Percentiles rank a stretch among this genome's conserved stretches.
Evolutionary conservation across 805 yeast genomes (phyloP).

Genomic region (Barnettozyma californica): DNA sequence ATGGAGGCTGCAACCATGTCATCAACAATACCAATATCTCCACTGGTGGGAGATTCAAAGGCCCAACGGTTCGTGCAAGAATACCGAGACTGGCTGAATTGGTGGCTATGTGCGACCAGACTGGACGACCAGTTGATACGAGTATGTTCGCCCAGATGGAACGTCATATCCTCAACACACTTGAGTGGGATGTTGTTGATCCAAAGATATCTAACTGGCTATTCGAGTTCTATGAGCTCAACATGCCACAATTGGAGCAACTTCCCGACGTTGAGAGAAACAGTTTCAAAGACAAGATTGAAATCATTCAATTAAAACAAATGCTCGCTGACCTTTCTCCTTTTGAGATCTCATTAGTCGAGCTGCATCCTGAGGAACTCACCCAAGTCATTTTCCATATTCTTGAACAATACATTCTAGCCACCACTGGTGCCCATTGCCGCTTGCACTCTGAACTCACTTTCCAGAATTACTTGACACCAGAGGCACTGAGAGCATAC

Average conservation of each 20-base stretch:
- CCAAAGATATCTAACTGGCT: slow-evolving; percentile 52
- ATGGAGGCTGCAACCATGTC: slow-evolving; percentile 68
- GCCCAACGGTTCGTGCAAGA: slow-evolving; percentile 70
- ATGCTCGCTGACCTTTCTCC: slow-evolving; percentile 44
- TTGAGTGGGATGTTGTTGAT: slow-evolving; percentile 69
- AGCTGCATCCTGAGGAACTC: slow-evolving; percentile 28
- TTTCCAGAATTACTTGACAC: slow-evolving; percentile 1
- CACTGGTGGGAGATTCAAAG: slow-evolving; percentile 55
- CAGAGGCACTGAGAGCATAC: slow-evolving; percentile 7
- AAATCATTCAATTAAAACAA: slow-evolving; percentile 43
- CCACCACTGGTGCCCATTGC: neutral
- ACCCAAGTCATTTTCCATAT: slow-evolving; percentile 20
- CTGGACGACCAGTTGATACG: slow-evolving; percentile 52
- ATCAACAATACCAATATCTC: slow-evolving; percentile 44
- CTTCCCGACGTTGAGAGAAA: slow-evolving; percentile 21
- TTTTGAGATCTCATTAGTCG: slow-evolving; percentile 42
- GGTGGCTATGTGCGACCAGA: slow-evolving; percentile 64
- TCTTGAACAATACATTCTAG: slow-evolving; percentile 5
- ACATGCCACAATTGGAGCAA: slow-evolving; percentile 33
- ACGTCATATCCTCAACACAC: slow-evolving; percentile 62
- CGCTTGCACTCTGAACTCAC: slow-evolving; percentile 6
- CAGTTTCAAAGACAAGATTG: slow-evolving; percentile 22
- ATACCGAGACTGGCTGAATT: slow-evolving; percentile 72
- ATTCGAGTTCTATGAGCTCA: slow-evolving; percentile 38
- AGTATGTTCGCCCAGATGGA: slow-evolving; percentile 85